Evolutionary conservation across 352 stramenopile species (phyloP), one percentile per base, ranked within the genome.

Genomic region (Phytophthora sojae): DNA sequence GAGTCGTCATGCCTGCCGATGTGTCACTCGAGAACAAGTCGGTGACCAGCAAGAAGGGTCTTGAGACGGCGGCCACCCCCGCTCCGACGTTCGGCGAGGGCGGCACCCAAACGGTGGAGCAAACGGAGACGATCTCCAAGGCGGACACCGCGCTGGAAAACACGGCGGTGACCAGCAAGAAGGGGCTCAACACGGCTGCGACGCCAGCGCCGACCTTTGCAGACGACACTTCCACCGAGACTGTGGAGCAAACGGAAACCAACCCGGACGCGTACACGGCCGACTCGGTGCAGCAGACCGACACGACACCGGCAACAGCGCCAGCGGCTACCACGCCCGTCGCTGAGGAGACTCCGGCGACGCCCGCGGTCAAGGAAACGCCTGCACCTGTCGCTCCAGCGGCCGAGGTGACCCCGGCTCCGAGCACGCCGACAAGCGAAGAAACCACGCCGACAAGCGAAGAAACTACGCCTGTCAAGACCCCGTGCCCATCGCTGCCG

Each of bases 141-240:
- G 29, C 57, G 0, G 62, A 75, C 42, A 70, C 56, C 0, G 47
- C 49, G 19, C 25, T 71, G 21, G 55, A 42, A n/a, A 63, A 71
- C 17, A 66, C 19, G 17, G 57, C 42, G 11, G 14, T 75, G 55
- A 58, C 56, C 35, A 47, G 23, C 42, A 69, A 70, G 35, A 64
- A 64, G 26, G 65, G 67, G 12, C 15, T 67, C 49, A 39, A 71
- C n/a, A 53, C 64, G n/a, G 17, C 61, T 23, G 42, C 74, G 7
- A 77, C 73, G 2, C 69, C 66, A 17, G 64, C 55, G 19, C 67
- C 69, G 0, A 76, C 75, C 19, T 68, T 76, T 17, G 26, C 67
- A 0, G 62, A 75, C 9, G 58, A 67, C 25, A 61, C 53, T 2
- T 61, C 51, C 7, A 63, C 62, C 12, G 63, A 68, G 45, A 69